These are phyloP conservation scores for Leccinum subrobustum DNA, from an alignment of 1,284 basidiomycete genomes.

Conservation along the genomic window DNA sequence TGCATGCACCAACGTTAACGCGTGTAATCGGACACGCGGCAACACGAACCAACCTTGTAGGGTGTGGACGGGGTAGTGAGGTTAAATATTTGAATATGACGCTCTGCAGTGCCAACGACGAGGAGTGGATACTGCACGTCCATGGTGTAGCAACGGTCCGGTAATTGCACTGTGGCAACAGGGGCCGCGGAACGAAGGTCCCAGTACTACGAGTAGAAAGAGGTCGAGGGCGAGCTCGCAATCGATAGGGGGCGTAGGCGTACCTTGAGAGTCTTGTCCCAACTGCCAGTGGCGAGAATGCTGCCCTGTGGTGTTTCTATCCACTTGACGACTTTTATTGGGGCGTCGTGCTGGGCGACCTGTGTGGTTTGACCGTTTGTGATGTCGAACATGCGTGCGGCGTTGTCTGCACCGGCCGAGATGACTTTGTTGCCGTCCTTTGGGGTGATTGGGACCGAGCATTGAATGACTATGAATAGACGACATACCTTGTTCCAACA, in stretches of 20 bases:
- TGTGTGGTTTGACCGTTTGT: constrained; percentile 64
- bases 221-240: background rate
- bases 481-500: constrained; percentile 69
- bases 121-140: constrained; percentile 85
- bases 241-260: constrained; percentile 7
- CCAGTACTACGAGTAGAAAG: constrained; percentile 71
- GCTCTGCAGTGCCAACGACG: constrained; percentile 93
- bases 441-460: constrained; percentile 4
- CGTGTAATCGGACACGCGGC: background rate
- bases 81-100: constrained; percentile 88
- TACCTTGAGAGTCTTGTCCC: constrained; percentile 87
- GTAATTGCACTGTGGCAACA: constrained; percentile 75
- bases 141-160: constrained; percentile 89
- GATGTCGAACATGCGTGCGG: constrained; percentile 76
- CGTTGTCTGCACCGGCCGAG: constrained; percentile 81
- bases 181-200: constrained; percentile 76
- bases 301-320: constrained; percentile 64
- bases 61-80: constrained; percentile 76
- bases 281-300: constrained; percentile 81
- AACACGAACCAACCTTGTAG: constrained; percentile 56
- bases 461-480: background rate
- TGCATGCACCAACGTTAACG: constrained; percentile 31
- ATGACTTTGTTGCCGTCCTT: constrained; percentile 78
- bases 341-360: constrained; percentile 80
- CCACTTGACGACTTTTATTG: constrained; percentile 74